These are phyloP conservation scores for Populus trichocarpa DNA, from an alignment of 441 rosid genomes.

Conservation along the genomic window DNA sequence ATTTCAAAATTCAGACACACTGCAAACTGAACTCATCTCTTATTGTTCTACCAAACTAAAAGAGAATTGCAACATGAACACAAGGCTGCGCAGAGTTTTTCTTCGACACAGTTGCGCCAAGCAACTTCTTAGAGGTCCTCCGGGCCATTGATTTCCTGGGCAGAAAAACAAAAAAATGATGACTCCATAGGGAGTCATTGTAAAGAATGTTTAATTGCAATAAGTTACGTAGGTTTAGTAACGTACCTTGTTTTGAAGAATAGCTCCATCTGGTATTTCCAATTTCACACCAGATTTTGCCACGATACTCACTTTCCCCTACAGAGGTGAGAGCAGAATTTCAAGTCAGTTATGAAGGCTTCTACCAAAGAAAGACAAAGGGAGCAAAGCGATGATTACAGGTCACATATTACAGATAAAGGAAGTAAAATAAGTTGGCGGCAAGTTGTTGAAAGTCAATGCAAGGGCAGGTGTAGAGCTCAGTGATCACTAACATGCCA, in stretches of 20 bases:
- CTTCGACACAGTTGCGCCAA: not conserved
- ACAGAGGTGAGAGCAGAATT: not conserved
- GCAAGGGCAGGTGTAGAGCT: not conserved
- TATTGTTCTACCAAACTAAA: not conserved
- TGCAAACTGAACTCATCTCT: not conserved
- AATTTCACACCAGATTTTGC: too few relatives aligned
- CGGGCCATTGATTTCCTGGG: slow-evolving; percentile 69
- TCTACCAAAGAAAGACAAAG: not conserved
- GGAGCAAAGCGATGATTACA: not conserved
- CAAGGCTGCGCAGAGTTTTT: not conserved
- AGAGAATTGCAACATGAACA: not conserved
- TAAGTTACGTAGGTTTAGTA: too few relatives aligned
- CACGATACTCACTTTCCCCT: slow-evolving; percentile 40
- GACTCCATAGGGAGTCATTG: not conserved
- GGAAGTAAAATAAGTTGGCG: not conserved
- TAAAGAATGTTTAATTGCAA: too few relatives aligned
- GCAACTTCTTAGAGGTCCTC: slow-evolving; percentile 29
- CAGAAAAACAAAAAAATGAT: not conserved
- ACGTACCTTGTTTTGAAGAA: too few relatives aligned
- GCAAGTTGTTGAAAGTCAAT: too few relatives aligned
- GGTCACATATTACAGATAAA: not conserved
- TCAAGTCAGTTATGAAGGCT: not conserved
- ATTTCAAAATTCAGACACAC: not conserved
- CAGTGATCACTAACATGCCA: not conserved
- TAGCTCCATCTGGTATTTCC: too few relatives aligned